Evolutionary conservation across 2,329 filamentous ascomycete species (phyloP).

Genomic region (Botrytis paeoniae): DNA sequence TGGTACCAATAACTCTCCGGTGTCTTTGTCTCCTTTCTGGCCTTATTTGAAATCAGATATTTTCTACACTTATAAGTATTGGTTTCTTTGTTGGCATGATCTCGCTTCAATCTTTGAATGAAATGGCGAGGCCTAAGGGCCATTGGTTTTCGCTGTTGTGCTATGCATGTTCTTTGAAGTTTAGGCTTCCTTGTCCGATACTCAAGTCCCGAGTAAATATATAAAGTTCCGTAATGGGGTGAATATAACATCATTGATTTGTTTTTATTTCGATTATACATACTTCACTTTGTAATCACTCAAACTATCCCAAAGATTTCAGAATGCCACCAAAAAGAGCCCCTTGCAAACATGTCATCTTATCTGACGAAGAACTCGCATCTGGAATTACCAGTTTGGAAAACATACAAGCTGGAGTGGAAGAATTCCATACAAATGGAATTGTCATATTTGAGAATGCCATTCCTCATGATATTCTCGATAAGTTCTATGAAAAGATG

Average conservation of each 20-base stretch:
- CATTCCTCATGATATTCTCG: slow-evolving; percentile 8
- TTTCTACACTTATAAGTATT: neutral
- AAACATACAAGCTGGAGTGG: slow-evolving; percentile 9
- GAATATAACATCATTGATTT: neutral
- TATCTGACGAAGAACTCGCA: slow-evolving; percentile 13
- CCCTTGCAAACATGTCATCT: neutral
- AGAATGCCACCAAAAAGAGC: neutral
- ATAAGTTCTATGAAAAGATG: slow-evolving; percentile 11
- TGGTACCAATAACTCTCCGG: neutral
- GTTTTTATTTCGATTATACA: neutral
- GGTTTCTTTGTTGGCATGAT: neutral
- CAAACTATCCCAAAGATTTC: neutral
- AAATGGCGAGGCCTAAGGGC: neutral
- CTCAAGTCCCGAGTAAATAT: neutral
- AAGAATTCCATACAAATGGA: slow-evolving; percentile 16
- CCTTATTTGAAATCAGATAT: neutral
- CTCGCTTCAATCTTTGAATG: neutral
- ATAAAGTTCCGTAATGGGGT: neutral
- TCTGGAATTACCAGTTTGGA: slow-evolving; percentile 7
- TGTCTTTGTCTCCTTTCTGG: neutral
- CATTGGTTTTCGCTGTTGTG: neutral
- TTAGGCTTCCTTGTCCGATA: neutral
- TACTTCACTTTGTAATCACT: neutral
- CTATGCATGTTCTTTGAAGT: slow-evolving; percentile 6
- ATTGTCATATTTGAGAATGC: slow-evolving; percentile 18